phyloP scores from a whole-genome alignment of 2,329 filamentous ascomycete species.

The Cladosporium sp. region DNA sequence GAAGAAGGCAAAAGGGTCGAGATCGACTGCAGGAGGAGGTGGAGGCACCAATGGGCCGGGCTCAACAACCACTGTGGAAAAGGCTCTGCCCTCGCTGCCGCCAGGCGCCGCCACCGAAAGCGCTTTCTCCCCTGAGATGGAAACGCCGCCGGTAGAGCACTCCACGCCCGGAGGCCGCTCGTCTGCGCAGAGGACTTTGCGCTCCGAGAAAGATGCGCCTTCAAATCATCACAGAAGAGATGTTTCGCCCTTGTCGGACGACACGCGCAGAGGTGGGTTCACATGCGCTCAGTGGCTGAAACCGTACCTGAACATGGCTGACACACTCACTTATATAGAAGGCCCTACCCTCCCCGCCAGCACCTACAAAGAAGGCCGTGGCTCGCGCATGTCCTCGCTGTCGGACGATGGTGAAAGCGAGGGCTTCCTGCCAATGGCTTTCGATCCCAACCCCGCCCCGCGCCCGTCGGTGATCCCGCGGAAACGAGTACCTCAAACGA shows the following conservation, averaged over 20 bases:
- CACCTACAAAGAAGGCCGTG: conserved; percentile 73
- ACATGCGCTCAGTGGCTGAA: conserved; percentile 23
- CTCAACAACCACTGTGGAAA: conserved; percentile 56
- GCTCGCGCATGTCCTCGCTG: conserved; percentile 61
- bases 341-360: conserved; percentile 68
- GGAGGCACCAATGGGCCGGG: conserved; percentile 16
- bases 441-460: conserved; percentile 43
- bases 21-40: conserved; percentile 37
- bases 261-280: conserved; percentile 29
- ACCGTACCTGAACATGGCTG: conserved; percentile 15
- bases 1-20: conserved; percentile 68
- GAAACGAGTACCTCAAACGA: conserved; percentile 22
- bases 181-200: conserved; percentile 37
- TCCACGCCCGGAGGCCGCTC: conserved; percentile 68
- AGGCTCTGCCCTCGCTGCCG: conserved; percentile 87
- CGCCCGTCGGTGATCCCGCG: conserved; percentile 22
- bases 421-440: conserved; percentile 48
- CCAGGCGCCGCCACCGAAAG: conserved; percentile 64
- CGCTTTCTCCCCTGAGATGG: conserved; percentile 54
- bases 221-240: conserved; percentile 27
- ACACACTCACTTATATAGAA: conserved; percentile 33
- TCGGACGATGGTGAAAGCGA: conserved; percentile 59
- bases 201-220: conserved; percentile 25
- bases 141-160: conserved; percentile 55
- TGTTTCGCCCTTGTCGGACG: conserved; percentile 33